Base-by-base conservation (phyloP, 2,329 filamentous ascomycete genomes). In the Exophiala lecanii-corni region DNA sequence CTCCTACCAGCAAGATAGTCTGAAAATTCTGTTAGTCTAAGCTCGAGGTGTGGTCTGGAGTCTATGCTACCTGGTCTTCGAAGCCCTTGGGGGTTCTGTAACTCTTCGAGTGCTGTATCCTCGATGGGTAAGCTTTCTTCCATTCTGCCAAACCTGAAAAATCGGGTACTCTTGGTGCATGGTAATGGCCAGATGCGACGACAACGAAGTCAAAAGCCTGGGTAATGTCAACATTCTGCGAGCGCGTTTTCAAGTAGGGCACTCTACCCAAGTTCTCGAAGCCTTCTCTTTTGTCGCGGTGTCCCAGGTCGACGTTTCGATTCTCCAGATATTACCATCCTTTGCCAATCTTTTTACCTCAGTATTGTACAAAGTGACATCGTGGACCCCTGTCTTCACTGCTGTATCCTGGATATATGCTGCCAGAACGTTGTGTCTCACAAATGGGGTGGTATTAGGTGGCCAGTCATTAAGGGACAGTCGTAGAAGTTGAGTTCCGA, bases 401-500 rank as follows among this genome's bases (percentile, higher is more conserved):
- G 79, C 73, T 1, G 79, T 73, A 12, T 73, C 69, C 46, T 80
- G 74, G 3, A 86, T 73, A 53, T 86, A 85, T 1, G 71, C 62
- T 20, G 72, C 72, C 5, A 85, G 62, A 0, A 73, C 67, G n/a
- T 62, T 54, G 45, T 84, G 81, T 2, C 65, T 71, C 2, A 82
- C 74, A 46, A 76, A 76, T 9, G 78, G 74, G 2, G 71, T 70
- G 0, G 79, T 84, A 1, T 73, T 76, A 3, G 71, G 60, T 0
- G 79, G 77, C 74, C 81, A 86, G 6, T 57, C 50, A 39, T 71
- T 69, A 32, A 74, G 59, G 12, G 64, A 71, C 2, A 69, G 69
- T 33, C 70, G 60, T 52, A 78, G 68, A 42, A 76, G 58, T 4
- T 65, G 63, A 2, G 73, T 75, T 3, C 66, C 63, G 9, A 78